Evolutionary conservation across 2,329 filamentous ascomycete species (phyloP), one percentile per base, ranked within the genome.

Genomic region (Anisogramma anomala): DNA sequence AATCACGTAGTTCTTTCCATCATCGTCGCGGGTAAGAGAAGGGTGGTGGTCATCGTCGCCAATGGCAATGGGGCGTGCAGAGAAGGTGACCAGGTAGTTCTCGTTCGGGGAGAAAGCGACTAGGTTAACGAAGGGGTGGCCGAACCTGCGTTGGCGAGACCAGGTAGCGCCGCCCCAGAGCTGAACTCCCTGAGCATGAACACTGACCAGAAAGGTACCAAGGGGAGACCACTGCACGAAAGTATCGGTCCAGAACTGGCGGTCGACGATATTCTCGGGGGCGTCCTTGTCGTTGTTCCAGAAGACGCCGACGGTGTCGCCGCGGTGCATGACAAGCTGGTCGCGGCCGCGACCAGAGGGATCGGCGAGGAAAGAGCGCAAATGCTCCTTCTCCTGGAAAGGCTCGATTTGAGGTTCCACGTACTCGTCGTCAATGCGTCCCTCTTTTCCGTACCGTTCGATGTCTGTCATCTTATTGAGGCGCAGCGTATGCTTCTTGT

Each of bases 381-480:
- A 68, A 62, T 98, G 91, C 66, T 96, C 89, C 70, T 89, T 86
- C 65, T 95, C 83, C 55, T 77, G 68, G 63, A 96, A 98, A 8
- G 82, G 77, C 52, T 89, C 80, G 51, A 94, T 82, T 53, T 81
- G 67, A 39, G 91, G 91, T 36, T 82, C 69, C 45, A 77, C 74
- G 66, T 95, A 98, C 53, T 88, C 80, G 57, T 98, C 91, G 52
- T 94, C 84, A 55, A 98, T 76, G 51, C 87, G 80, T 52, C 91
- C 91, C 68, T 96, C 91, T 49, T 87, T 79, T 49, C 91, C 91
- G 62, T 85, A 98, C 52, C 91, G 83, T 61, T 98, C 91, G 57
- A 98, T 88, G 60, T 98, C 91, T 55, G 88, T 95, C 55, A 98
- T 74, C 68, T 98, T 98, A 78, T 98, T 98, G 54, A 98, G 88